Evolutionary conservation across 495 filamentous ascomycete genomes (phyloP).

Genomic region (Penicillium manginii): DNA sequence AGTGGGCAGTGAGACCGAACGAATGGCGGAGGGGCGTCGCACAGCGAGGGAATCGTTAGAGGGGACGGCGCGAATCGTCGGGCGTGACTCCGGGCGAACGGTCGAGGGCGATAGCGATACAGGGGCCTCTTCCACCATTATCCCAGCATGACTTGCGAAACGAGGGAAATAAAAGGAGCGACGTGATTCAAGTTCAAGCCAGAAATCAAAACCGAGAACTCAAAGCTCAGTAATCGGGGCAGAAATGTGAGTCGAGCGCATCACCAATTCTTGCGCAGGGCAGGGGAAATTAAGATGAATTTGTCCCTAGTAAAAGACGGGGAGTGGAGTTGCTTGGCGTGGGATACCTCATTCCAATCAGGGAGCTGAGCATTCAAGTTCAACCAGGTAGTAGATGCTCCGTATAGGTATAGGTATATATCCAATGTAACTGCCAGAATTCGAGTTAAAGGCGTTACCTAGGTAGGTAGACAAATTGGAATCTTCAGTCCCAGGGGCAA

Average conservation of each 20-base stretch:
- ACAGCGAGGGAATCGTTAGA: slow-evolving; percentile 35
- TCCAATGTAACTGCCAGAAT: too few relatives aligned
- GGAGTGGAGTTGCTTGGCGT: slow-evolving; percentile 32
- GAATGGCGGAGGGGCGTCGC: slow-evolving; percentile 28
- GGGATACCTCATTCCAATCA: neutral
- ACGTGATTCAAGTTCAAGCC: slow-evolving; percentile 8
- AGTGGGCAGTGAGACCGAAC: slow-evolving; percentile 37
- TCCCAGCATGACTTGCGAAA: slow-evolving; percentile 44
- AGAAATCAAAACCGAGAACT: slow-evolving; percentile 15
- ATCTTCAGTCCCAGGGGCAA: neutral
- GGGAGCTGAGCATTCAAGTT: too few relatives aligned
- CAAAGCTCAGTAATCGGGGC: slow-evolving; percentile 3
- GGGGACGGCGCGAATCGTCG: slow-evolving; percentile 31
- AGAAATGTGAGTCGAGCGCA: slow-evolving; percentile 14
- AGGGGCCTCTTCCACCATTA: slow-evolving; percentile 43
- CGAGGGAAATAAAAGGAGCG: slow-evolving; percentile 5
- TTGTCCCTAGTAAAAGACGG: too few relatives aligned
- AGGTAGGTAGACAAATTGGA: too few relatives aligned
- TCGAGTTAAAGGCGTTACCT: too few relatives aligned
- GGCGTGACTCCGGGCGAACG: slow-evolving; percentile 33
- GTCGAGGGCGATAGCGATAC: slow-evolving; percentile 36
- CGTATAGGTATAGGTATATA: too few relatives aligned
- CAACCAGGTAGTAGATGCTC: too few relatives aligned
- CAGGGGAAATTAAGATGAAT: neutral
- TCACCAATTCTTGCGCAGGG: slow-evolving; percentile 21